Evolutionary conservation across 768 basidiomycete genomes (phyloP), one percentile per base, ranked within the genome.

Genomic region (Antrodiella citrinella): DNA sequence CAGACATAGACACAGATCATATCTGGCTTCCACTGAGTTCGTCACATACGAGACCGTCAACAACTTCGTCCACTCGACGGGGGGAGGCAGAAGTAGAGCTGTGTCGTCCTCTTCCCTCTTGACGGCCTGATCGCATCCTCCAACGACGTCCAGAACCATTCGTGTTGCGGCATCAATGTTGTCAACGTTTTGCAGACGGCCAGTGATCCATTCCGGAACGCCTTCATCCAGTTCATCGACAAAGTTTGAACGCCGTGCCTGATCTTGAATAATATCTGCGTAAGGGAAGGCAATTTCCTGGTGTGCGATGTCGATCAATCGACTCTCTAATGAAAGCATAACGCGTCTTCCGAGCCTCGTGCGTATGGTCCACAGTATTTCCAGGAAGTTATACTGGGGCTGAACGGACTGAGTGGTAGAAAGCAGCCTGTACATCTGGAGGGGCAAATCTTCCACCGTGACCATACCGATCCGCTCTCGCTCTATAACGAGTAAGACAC

Each of bases 201-300:
- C 75, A 4, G 70, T 56, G 45, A 87, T 74, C 82, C 82, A 86
- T 48, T 70, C 76, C 44, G 72, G 71, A 4, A 77, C 69, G 2
- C 77, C 78, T 45, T 81, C 80, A 47, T 84, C 82, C 22, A 90
- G 62, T 21, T 65, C 69, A 49, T 81, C 76, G 55, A 68, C 69
- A 57, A 86, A 75, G 40, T 74, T 69, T 48, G 73, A 60, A 30
- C 75, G 73, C 26, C 68, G 69, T 1, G 78, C 77, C 61, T 84
- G 78, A 59, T 88, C 85, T 49, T 76, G 73, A 15, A 90, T 65
- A 44, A 91, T 81, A 53, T 92, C 89, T 5, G 77, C 74, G 53
- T 85, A 83, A 1, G 86, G 79, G 65, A 87, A 90, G 0, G 83
- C 84, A 25, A 81, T 78, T 59, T 91, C 87, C 62, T 91, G 87